phyloP scores from a whole-genome alignment of 2,329 filamentous ascomycete genomes.

The Penicillium capsulatum region DNA sequence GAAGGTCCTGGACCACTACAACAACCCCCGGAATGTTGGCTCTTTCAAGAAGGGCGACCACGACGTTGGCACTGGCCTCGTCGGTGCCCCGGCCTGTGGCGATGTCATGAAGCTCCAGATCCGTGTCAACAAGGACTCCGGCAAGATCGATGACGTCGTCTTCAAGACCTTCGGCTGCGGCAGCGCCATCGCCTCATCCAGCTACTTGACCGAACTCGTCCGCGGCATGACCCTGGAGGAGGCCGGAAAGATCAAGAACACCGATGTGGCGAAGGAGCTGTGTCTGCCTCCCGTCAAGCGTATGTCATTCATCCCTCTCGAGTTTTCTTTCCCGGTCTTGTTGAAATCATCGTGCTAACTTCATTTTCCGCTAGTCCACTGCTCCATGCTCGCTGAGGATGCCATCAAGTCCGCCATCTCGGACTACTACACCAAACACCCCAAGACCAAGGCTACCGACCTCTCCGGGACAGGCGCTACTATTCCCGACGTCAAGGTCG shows the following conservation, averaged over 20 bases:
- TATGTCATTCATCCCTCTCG: constrained; percentile 47
- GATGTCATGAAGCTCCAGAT: constrained; percentile 95
- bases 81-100: constrained; percentile 84
- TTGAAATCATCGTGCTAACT: constrained; percentile 10
- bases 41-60: constrained; percentile 72
- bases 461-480: constrained; percentile 69
- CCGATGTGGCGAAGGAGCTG: constrained; percentile 95
- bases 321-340: too few relatives aligned
- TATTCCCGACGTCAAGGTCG: constrained; percentile 55
- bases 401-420: constrained; percentile 88
- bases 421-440: constrained; percentile 90
- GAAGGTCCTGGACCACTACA: constrained; percentile 80
- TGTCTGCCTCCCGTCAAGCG: constrained; percentile 86
- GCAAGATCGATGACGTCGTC: constrained; percentile 89
- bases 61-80: constrained; percentile 86
- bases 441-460: constrained; percentile 67
- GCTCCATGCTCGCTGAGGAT: constrained; percentile 88
- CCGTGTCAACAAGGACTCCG: constrained; percentile 79
- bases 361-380: constrained; percentile 60
- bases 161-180: constrained; percentile 98
- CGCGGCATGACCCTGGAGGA: constrained; percentile 95
- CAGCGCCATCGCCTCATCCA: constrained; percentile 88
- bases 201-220: constrained; percentile 91
- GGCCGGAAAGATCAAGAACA: constrained; percentile 88
- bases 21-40: constrained; percentile 71